Base-by-base conservation (phyloP, 805 yeast species). In the Kazachstania bromeliacearum region DNA sequence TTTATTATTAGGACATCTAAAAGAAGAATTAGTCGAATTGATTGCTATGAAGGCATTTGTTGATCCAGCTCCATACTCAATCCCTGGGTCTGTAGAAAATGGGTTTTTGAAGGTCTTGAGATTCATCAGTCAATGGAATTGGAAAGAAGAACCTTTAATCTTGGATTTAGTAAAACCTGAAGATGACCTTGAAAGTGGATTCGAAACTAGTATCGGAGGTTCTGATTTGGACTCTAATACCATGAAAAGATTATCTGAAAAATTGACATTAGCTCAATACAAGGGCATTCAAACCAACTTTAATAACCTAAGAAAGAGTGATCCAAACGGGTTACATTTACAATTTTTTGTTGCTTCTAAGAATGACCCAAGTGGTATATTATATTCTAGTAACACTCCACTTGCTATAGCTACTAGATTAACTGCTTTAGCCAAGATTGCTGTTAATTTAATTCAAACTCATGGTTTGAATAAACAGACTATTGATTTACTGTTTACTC, bases 61-160 rank as follows among this genome's bases (percentile, higher is more conserved):
- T 31, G 94, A 87, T 52, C 79, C 88, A 7, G 77, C 83, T 0
- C 95, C 96, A n/a, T 88, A 72, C 61, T 68, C 75, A 1, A 70
- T 75, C 2, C 97, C 98, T 3, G 74, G 79, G 19, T 77, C 89
- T 37, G 76, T 80, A 7, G 79, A 77, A 43, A 71, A 80, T 37
- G 98, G 95, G 5, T 85, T 92, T 54, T 63, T 84, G 40, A 77
- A 92, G 40, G 71, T 79, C 9, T 55, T 92, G 26, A 65, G 73
- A 32, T 83, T 80, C 49, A 57, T 92, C 31, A 70, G 94, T 18
- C 62, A 61, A 29, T 92, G 98, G 98, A 87, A 92, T 57, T 92
- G 98, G 98, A 80, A 75, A 48, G 94, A 83, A 43, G 85, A 80
- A 32, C 81, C 95, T 1, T 62, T 92, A 42, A 73, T 88, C 36